These are phyloP conservation scores for Mucor racemosus DNA, from an alignment of 371 early-diverging fungal species.

Conservation along the genomic window DNA sequence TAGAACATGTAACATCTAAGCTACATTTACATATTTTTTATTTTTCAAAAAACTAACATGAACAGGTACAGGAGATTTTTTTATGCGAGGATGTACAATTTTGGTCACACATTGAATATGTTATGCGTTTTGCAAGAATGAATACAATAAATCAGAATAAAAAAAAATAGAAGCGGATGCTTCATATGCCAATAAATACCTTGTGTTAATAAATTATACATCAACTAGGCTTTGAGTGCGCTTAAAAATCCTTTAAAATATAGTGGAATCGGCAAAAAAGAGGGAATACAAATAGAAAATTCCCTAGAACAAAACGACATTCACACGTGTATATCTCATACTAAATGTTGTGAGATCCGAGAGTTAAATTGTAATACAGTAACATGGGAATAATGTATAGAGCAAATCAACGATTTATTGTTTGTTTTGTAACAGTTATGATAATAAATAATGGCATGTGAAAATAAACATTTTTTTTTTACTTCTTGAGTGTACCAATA, in stretches of 20 bases:
- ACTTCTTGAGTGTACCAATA: slow-evolving; percentile 72
- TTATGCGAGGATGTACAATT: too few species aligned
- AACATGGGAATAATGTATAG: background rate
- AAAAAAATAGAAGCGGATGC: too few species aligned
- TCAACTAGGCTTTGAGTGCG: background rate
- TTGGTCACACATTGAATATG: too few species aligned
- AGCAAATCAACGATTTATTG: slow-evolving; percentile 7
- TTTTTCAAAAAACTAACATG: too few species aligned
- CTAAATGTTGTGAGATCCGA: background rate
- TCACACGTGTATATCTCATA: slow-evolving; percentile 1
- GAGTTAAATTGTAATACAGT: background rate
- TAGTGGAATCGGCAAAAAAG: background rate
- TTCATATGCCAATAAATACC: too few species aligned
- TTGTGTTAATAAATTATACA: background rate
- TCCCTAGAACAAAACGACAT: background rate
- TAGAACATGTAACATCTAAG: too few species aligned
- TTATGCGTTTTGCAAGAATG: too few species aligned
- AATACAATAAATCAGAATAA: too few species aligned
- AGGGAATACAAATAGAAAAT: background rate
- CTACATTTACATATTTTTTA: too few species aligned
- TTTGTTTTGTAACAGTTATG: slow-evolving; percentile 1
- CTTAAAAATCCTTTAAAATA: background rate
- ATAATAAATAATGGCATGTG: slow-evolving; percentile 7
- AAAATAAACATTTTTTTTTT: slow-evolving; percentile 15
- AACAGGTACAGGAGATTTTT: too few species aligned